These are phyloP conservation scores for Heliamphora pulchella DNA, from an alignment of 179 eudicot species.

Conservation along the genomic window DNA sequence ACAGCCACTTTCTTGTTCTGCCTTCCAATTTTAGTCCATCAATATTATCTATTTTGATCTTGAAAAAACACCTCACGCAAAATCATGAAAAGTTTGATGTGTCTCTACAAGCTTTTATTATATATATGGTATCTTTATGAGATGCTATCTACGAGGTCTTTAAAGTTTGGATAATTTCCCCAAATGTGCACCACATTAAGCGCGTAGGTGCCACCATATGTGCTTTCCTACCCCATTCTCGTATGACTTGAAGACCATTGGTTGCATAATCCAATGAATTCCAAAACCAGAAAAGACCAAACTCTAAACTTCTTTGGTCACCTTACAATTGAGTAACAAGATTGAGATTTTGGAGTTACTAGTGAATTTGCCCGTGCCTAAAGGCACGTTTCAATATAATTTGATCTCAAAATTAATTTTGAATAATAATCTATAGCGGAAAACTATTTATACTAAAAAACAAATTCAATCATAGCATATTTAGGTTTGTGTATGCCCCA, in stretches of 20 bases:
- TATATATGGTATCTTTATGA: background rate
- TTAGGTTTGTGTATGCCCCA: no score
- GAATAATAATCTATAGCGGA: no score
- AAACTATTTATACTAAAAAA: no score
- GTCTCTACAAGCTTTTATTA: background rate
- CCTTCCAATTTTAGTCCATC: background rate
- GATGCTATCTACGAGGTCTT: background rate
- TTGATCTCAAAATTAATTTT: no score
- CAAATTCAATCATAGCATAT: no score
- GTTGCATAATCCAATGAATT: background rate
- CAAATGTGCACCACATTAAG: background rate
- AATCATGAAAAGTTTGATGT: background rate
- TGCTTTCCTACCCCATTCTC: background rate
- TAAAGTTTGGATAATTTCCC: background rate
- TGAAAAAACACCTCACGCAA: background rate
- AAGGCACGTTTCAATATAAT: no score
- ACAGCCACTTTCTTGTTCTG: no score
- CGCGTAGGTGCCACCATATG: background rate
- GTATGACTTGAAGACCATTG: background rate
- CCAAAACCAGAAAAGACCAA: background rate
- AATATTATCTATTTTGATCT: background rate
- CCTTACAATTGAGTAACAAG: background rate
- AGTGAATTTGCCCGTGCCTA: no score
- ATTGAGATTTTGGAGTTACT: no score
- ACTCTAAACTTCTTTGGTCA: background rate